Conservation (phyloP, 495 filamentous ascomycete species). For the Penicillium waksmanii region DNA sequence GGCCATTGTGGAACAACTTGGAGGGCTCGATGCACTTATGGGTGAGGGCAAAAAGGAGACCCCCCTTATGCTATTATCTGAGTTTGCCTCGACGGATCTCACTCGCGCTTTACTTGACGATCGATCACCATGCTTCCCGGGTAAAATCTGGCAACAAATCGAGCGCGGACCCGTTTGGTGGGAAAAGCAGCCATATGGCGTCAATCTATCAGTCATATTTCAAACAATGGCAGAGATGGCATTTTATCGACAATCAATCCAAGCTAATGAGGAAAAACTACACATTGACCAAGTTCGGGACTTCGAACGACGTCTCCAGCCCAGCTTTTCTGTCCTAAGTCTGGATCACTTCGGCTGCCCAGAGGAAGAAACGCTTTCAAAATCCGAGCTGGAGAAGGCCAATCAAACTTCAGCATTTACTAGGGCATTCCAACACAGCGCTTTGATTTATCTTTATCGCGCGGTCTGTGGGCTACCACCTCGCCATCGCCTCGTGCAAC, state of each 20-base stretch:
- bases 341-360: conserved; percentile 15
- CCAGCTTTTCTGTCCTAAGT: conserved; percentile 12
- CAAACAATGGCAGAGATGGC: conserved; percentile 21
- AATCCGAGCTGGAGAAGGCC: conserved; percentile 8
- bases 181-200: conserved; percentile 25
- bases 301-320: conserved; percentile 18
- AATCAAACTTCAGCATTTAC: conserved; percentile 24
- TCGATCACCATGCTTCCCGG: conserved; percentile 21
- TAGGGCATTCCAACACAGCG: conserved; percentile 24
- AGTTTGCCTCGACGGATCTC: conserved; percentile 44
- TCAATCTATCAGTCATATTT: conserved; percentile 18
- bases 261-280: conserved; percentile 5
- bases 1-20: conserved; percentile 37
- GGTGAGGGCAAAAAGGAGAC: conserved; percentile 31
- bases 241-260: conserved; percentile 21
- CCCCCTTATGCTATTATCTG: conserved; percentile 39
- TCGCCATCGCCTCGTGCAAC: conserved; percentile 23
- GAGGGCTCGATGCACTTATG: conserved; percentile 31
- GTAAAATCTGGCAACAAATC: conserved; percentile 22
- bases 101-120: conserved; percentile 27
- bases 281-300: conserved; percentile 17
- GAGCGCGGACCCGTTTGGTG: conserved; percentile 26
- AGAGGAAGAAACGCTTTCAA: conserved; percentile 10
- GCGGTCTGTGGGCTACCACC: conserved; percentile 24
- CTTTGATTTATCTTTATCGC: conserved; percentile 26